These are phyloP conservation scores for Ceratonia siliqua DNA, from an alignment of 306 rosid species.

Conservation along the genomic window DNA sequence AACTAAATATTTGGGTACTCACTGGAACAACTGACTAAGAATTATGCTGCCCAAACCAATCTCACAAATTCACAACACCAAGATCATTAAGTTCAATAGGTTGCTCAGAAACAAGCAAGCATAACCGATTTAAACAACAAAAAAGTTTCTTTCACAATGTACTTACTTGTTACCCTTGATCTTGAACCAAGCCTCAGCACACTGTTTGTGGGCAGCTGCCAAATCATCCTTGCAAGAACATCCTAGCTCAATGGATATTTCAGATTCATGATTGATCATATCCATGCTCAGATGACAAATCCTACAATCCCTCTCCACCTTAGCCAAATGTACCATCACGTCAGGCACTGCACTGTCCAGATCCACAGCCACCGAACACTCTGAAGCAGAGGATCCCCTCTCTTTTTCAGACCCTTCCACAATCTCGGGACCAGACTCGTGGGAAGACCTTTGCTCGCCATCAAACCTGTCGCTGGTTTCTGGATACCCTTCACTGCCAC, in stretches of 20 bases:
- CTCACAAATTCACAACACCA: background rate
- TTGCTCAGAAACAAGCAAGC: background rate
- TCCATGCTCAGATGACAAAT: constrained; percentile 75
- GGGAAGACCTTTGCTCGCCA: constrained; percentile 44
- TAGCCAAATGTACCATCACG: constrained; percentile 56
- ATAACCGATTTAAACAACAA: background rate
- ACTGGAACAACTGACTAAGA: background rate
- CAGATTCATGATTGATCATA: constrained; percentile 78
- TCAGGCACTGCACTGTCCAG: constrained; percentile 57
- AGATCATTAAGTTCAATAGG: background rate
- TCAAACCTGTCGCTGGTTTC: constrained; percentile 30
- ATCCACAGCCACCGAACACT: constrained; percentile 69
- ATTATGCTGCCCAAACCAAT: background rate
- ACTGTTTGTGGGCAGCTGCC: constrained; percentile 92
- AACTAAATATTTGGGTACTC: background rate
- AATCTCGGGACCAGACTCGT: constrained; percentile 54
- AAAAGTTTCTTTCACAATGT: background rate
- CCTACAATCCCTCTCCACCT: constrained; percentile 84
- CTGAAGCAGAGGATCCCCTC: constrained; percentile 58
- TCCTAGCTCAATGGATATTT: constrained; percentile 78
- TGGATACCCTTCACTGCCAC: constrained; percentile 6
- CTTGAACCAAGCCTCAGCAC: constrained; percentile 98
- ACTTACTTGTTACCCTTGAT: constrained; percentile 94
- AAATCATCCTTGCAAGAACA: constrained; percentile 92
- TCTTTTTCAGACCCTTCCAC: constrained; percentile 43